phyloP scores from a whole-genome alignment of 805 yeast genomes.

The Candida railenensis region DNA sequence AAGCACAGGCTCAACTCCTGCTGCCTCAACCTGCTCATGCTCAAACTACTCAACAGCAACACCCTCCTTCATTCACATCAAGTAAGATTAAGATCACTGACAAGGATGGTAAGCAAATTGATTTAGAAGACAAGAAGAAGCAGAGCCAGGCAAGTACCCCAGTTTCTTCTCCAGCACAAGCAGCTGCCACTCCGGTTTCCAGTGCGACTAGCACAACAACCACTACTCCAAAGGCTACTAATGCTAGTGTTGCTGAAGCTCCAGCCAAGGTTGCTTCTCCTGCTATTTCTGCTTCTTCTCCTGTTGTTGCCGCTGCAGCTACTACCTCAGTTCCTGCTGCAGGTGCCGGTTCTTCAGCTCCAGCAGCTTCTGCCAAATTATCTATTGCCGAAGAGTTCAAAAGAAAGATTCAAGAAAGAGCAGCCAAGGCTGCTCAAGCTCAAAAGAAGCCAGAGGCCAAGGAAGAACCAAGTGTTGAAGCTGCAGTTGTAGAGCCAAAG shows the following conservation, averaged over 20 bases:
- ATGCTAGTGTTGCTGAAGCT: slow-evolving; percentile 8
- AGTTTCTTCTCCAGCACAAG: slow-evolving; percentile 28
- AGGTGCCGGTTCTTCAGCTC: slow-evolving; percentile 9
- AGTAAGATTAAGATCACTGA: slow-evolving; percentile 39
- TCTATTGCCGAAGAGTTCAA: slow-evolving; percentile 36
- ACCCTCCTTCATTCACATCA: slow-evolving; percentile 3
- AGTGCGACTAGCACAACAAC: slow-evolving; percentile 7
- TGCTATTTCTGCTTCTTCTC: slow-evolving; percentile 9
- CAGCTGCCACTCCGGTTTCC: slow-evolving; percentile 13
- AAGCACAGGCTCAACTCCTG: slow-evolving; percentile 11
- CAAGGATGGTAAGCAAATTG: slow-evolving; percentile 41
- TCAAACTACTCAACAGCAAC: slow-evolving; percentile 2
- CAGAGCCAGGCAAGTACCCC: slow-evolving; percentile 29
- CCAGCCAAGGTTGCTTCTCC: slow-evolving; percentile 10
- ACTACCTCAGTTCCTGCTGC: slow-evolving; percentile 14
- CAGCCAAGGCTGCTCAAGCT: slow-evolving; percentile 13
- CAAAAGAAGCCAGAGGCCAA: slow-evolving; percentile 10
- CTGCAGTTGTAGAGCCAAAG: slow-evolving; percentile 7
- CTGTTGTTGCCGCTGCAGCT: slow-evolving; percentile 11
- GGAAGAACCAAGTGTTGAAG: slow-evolving; percentile 8
- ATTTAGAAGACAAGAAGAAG: slow-evolving; percentile 42
- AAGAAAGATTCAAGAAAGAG: slow-evolving; percentile 33
- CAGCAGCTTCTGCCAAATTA: slow-evolving; percentile 12
- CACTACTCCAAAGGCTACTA: slow-evolving; percentile 7
- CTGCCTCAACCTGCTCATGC: slow-evolving; percentile 11